Base-by-base conservation (phyloP, 1,284 basidiomycete genomes). In the Ceratobasidium sp. region DNA sequence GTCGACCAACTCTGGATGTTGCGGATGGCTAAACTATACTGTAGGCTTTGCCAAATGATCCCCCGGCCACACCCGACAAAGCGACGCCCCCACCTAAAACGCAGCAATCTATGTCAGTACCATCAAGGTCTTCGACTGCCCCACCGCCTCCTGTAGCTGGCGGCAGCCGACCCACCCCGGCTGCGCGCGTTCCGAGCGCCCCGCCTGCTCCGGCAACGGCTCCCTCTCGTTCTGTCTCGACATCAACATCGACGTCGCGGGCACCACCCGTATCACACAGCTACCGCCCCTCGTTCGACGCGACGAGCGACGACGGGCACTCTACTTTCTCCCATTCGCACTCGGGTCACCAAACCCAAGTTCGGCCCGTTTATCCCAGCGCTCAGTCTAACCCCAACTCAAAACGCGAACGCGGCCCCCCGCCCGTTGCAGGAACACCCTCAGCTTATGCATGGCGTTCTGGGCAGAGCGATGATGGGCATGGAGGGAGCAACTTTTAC, bases 371-470 rank as follows among this genome's bases (percentile, higher is more conserved):
- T 8, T 49, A 70, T 40, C 30, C 54, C 11, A 51, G 28, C 33
- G 4, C 54, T 48, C 16, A 12, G 2, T 21, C 51, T 14, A 67
- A 56, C 12, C n/a, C 38, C 8, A 46, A 40, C 12, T 18, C 46
- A 12, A 58, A 70, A 40, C 67, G 67, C 30, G 67, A 70, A 30
- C 54, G 67, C 40, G 67, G 67, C 23, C 67, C 67, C 1, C 67
- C 67, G 6, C 67, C 67, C 11, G 56, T 60, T 2, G 67, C 67
- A 12, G 67, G 67, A 6, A 70, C 67, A 48, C 67, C 40, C n/a
- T 70, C 67, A n/a, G 56, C 67, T 2, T 70, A 70, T 12, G 67
- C 67, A 11, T 70, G 67, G 67, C 54, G 67, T 25, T 70, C 67
- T 0, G 67, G 67, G 8, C 67, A 70, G 56, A 59, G 56, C 56